Evolutionary conservation across 1,139 yeast species (phyloP), one percentile per base, ranked within the genome.

Genomic region (Casaregolazyma suthepensis): DNA sequence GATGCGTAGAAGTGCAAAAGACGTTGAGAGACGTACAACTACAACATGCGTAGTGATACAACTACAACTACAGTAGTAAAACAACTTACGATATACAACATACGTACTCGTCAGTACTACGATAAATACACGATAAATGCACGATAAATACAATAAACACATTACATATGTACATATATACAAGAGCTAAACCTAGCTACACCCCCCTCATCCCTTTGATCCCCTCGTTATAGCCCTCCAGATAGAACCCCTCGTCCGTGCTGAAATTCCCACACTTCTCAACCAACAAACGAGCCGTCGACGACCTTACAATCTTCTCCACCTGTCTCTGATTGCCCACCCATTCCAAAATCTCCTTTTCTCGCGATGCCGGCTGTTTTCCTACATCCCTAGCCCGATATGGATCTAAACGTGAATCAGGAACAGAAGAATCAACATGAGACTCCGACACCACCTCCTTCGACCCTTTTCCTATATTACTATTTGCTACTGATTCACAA

Each of bases 341-440:
- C 72, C 71, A 68, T 5, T 53, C 44, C 23, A 58, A 52, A 15
- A 69, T 59, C 1, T 37, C 38, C 45, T 46, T 45, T 50, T 63
- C 69, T 2, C 61, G 60, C 5, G 61, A 35, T 12, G 52, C 54
- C 1, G 56, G 53, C 2, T 40, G 43, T 23, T 49, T 51, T 29
- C 57, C 61, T 17, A 48, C 54, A 48, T 60, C 68, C 44, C 71
- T 52, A n/a, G 70, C 68, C 4, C 65, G 68, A 53, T 69, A 69
- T 1, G 73, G 68, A 56, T 69, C 72, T 26, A 66, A 46, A 19
- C 72, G 57, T 1, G 72, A 71, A 52, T 68, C 71, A 9, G 65
- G 59, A 15, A 52, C 19, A 1, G 17, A 44, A 35, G 10, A 20
- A n/a, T 22, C 19, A 12, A 13, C 19, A 18, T 40, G 2, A 15